Evolutionary conservation across 2,329 filamentous ascomycete species (phyloP), one percentile per base, ranked within the genome.

Genomic region (Laburnicola sp.): DNA sequence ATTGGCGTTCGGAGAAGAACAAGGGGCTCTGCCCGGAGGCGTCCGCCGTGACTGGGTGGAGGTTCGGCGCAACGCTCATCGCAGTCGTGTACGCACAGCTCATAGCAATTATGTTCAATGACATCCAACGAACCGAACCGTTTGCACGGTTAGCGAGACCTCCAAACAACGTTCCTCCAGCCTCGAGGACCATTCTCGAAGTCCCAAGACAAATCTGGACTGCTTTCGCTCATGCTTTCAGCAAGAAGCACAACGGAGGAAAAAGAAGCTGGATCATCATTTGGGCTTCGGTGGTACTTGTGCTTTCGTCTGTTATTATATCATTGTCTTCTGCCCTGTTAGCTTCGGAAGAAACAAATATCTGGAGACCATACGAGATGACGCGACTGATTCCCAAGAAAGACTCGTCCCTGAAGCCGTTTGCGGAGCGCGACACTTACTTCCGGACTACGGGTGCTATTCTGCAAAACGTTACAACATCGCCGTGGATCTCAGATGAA

Each of bases 121-220:
- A 47, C 21, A 22, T 51, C 5, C 32, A 32, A 25, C 35, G 48
- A 10, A 50, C 41, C 22, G 48, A 45, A 43, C 48, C 41, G 5
- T 50, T 39, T 25, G 48, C 48, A n/a, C 26, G 41, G 4, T 45
- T 50, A 41, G 48, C 48, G 22, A 40, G 27, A 45, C 21, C 23
- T 37, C 26, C 25, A 25, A 28, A 16, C 45, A 21, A 11, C 9
- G 28, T 26, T 28, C 22, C 22, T 41, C 9, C 9, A 6, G 45
- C 45, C 16, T 39, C 60, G 8, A 25, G 6, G 23, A 32, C 43
- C 11, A 53, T 63, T 22, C 54, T 67, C 10, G 23, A 63, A 3
- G 22, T 54, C 0, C 54, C 61, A 6, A 51, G 54, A 2, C 16
- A 60, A 3, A 68, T 65, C 63, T 70, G 66, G 65, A 52, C 4